Evolutionary conservation across 345 rosid genomes (phyloP), one percentile per base, ranked within the genome.

Genomic region (Eucalyptus regnans): DNA sequence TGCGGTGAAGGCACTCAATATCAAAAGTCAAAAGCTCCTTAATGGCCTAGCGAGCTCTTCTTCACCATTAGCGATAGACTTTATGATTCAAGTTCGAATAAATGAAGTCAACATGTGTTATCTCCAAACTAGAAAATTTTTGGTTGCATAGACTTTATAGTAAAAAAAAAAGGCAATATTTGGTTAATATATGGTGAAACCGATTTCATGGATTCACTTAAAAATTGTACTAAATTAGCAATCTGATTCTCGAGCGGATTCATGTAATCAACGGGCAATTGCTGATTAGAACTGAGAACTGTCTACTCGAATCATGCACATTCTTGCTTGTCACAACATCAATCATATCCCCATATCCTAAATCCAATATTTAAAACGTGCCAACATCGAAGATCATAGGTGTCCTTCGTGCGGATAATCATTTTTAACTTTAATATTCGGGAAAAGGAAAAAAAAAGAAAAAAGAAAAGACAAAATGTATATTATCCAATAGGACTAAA

Each of bases 221-320:
- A 0, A 0, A 52, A 52, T 0, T 1, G 0, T 52, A 18, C 2
- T 52, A 52, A 0, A 52, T 18, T 3, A 52, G 1, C 2, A 0
- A 2, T 33, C 33, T 33, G 33, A 33, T 33, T 33, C 33, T 33
- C 33, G 33, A 33, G 33, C 33, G 33, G 33, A 33, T 33, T 33
- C 33, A 33, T 33, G 33, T 33, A 33, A 33, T 33, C 33, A 33
- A 33, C 33, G 33, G 33, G 33, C 33, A 33, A 33, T 33, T 33
- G 33, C 33, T 33, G 33, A 33, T 33, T 33, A 33, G 33, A 33
- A 33, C 33, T 33, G 33, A 33, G 33, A 33, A 33, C 33, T 33
- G 33, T 33, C 33, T 33, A 33, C 33, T 33, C 2, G 33, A 33
- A 33, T 33, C 33, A 33, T 33, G 23, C 25, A 52, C 58, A 52